Evolutionary conservation across 495 filamentous ascomycete genomes (phyloP).

Genomic region (Aspergillus mulundensis): DNA sequence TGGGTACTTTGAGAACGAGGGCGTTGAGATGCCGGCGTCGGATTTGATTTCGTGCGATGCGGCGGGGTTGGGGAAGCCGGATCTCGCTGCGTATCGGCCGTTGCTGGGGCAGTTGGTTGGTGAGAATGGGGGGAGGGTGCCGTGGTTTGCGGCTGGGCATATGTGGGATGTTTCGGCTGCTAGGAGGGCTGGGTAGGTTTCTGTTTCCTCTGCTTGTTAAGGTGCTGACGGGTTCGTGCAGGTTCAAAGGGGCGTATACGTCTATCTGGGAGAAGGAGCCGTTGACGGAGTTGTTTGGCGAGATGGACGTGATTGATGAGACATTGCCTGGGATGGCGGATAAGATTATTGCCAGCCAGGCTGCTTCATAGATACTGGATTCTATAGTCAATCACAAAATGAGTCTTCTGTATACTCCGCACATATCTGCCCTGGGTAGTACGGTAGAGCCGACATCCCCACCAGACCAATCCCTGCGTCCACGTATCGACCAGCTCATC

Average conservation of each 20-base stretch:
- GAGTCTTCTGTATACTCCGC: background rate
- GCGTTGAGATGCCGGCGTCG: constrained; percentile 31
- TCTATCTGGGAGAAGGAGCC: constrained; percentile 34
- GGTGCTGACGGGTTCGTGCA: constrained; percentile 7
- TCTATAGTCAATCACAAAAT: background rate
- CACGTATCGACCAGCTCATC: background rate
- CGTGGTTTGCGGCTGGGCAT: constrained; percentile 38
- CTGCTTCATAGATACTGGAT: background rate
- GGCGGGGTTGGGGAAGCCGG: constrained; percentile 30
- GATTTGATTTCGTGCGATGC: constrained; percentile 33
- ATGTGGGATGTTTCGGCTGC: constrained; percentile 39
- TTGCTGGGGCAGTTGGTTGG: constrained; percentile 21
- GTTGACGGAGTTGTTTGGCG: constrained; percentile 30
- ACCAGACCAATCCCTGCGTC: background rate
- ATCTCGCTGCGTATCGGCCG: constrained; percentile 25
- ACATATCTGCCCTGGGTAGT: no score
- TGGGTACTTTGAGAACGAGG: constrained; percentile 34
- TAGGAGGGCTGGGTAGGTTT: constrained; percentile 23
- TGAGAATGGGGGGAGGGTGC: constrained; percentile 15
- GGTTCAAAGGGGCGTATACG: constrained; percentile 36
- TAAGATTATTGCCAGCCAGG: constrained; percentile 27
- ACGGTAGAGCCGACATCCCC: no score
- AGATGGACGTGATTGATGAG: constrained; percentile 38
- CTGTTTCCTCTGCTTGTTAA: background rate
- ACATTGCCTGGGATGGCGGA: constrained; percentile 37